Percentiles rank a stretch among this genome's conserved stretches.
These are phyloP conservation scores for Cryphonectria japonica DNA, from an alignment of 2,329 filamentous ascomycete species.

Conservation along the genomic window DNA sequence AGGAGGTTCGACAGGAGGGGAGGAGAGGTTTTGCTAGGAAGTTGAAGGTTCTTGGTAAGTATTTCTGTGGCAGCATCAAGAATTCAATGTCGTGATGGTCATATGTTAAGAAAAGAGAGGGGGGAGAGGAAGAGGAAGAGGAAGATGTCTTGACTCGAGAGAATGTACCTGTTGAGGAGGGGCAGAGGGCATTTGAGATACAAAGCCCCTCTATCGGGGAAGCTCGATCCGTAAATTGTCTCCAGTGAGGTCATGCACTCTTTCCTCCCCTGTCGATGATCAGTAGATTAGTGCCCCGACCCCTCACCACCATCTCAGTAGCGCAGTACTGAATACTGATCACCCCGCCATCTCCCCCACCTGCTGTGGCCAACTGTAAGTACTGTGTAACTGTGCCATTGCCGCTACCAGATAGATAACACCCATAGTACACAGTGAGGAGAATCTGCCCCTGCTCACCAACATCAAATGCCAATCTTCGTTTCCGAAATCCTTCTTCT, in stretches of 20 bases:
- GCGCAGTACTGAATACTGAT: not conserved
- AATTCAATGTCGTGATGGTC: not conserved
- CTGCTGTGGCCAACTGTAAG: not conserved
- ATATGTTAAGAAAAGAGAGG: not conserved
- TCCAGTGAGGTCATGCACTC: constrained; percentile 9
- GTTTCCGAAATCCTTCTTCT: not conserved
- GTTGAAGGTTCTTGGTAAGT: not conserved
- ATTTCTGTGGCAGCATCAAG: not conserved
- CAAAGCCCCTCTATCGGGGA: not conserved
- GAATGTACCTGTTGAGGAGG: not conserved
- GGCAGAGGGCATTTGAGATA: not conserved
- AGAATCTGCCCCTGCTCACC: not conserved
- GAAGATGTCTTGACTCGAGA: not conserved
- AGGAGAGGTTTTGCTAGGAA: too few relatives aligned
- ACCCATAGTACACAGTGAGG: too few relatives aligned
- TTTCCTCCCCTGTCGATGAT: not conserved
- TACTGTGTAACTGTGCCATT: too few relatives aligned
- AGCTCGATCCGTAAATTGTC: not conserved
- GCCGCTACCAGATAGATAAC: too few relatives aligned
- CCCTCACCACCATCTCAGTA: not conserved
- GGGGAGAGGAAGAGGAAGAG: too few relatives aligned
- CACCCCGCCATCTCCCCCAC: not conserved
- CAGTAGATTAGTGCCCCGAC: not conserved
- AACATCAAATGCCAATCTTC: not conserved
- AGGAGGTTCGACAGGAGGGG: not conserved